Evolutionary conservation across 306 rosid genomes (phyloP).

Genomic region (Cucurbita ficifolia): DNA sequence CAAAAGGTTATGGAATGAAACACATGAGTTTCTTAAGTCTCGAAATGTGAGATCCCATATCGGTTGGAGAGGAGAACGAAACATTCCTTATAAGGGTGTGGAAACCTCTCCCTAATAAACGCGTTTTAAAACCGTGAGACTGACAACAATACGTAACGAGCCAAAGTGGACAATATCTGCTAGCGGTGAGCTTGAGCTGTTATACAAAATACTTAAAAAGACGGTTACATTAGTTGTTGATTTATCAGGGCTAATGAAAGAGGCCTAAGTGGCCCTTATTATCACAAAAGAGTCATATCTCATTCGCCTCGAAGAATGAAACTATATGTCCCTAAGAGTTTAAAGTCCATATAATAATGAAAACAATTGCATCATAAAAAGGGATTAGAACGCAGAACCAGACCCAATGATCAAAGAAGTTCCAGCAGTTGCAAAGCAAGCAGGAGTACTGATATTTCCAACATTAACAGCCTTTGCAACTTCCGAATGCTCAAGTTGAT

Average conservation of each 20-base stretch:
- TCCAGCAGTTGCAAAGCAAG: constrained; percentile 84
- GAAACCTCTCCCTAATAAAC: too few species aligned
- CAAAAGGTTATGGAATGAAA: neutral
- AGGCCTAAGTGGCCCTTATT: neutral
- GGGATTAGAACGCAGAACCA: constrained; percentile 14
- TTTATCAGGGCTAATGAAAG: neutral
- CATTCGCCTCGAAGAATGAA: neutral
- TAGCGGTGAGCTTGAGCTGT: too few species aligned
- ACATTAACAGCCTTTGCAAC: constrained; percentile 40
- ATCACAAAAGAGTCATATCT: neutral
- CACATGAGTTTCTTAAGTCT: neutral
- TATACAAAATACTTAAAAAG: too few species aligned
- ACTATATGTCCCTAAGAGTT: neutral
- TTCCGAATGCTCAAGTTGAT: constrained; percentile 40
- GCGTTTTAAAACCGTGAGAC: too few species aligned
- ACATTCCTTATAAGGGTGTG: too few species aligned
- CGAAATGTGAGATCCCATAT: neutral
- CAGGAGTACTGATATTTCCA: constrained; percentile 35
- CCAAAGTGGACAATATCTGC: too few species aligned
- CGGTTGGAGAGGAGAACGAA: too few species aligned
- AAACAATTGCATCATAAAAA: neutral
- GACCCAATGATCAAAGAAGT: constrained; percentile 77
- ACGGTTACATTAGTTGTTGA: neutral
- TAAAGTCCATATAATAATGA: neutral
- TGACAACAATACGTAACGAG: too few species aligned